Evolutionary conservation across 1,139 yeast species (phyloP), one percentile per base, ranked within the genome.

Genomic region (Zygosaccharomyces sapae): DNA sequence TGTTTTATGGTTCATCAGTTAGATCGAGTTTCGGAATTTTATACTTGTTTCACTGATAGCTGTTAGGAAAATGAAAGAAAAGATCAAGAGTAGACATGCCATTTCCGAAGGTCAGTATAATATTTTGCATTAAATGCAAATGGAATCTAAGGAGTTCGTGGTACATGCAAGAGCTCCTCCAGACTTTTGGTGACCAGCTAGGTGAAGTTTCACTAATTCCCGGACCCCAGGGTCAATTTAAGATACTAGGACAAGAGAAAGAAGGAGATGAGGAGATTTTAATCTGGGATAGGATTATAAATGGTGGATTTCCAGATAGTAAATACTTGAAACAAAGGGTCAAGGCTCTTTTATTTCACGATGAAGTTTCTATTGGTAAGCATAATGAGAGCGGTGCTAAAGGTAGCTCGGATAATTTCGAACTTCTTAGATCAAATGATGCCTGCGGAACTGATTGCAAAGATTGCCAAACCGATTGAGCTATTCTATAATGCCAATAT

Each of bases 121-220:
- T 71, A 49, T 81, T 79, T 61, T 81, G 86, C 59, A 78, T 80
- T 12, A 74, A 71, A 56, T 81, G 86, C 65, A 76, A 78, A 52
- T 81, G 86, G 86, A 76, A 78, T 54, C 68, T 80, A 24, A 66
- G 86, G n/a, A 83, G 86, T 1, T 73, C 81, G 0, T 81, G 86
- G 86, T 80, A 79, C 51, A 69, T 75, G 20, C 86, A 81, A 57
- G 86, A 81, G 61, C 68, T 81, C 2, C 62, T 81, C 29, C 79
- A 79, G 47, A 81, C 86, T 0, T 81, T 80, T 60, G 78, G 77
- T 45, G 58, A 67, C 49, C 65, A 70, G 48, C 55, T 81, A 4
- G 81, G 79, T 7, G 83, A 81, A 47, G 75, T 81, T 2, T 69
- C 80, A 0, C 61, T 81, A 48, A 62, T 69, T 4, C 86, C 86